phyloP scores from a whole-genome alignment of 768 basidiomycete species.

The Kwoniella newhampshirensis region DNA sequence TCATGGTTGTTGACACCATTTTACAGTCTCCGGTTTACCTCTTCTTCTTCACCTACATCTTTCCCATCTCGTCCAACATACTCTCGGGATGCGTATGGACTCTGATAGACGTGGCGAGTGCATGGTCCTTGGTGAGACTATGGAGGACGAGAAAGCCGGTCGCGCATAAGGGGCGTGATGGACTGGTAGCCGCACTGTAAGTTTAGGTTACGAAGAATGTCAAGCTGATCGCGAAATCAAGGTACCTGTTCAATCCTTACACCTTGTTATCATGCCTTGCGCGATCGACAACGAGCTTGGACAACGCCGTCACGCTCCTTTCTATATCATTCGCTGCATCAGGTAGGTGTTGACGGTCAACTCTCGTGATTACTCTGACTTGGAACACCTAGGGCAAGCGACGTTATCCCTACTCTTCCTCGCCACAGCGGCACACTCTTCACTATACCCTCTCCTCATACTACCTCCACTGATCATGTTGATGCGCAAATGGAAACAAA shows the following conservation, averaged over 20 bases:
- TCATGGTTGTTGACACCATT: neutral
- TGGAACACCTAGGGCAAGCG: constrained; percentile 58
- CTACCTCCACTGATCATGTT: constrained; percentile 68
- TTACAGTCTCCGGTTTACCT: constrained; percentile 79
- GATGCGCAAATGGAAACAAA: constrained; percentile 57
- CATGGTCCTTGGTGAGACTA: constrained; percentile 67
- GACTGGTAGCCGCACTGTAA: constrained; percentile 67
- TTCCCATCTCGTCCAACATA: constrained; percentile 60
- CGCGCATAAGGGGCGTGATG: constrained; percentile 58
- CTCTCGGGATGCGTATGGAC: constrained; percentile 68
- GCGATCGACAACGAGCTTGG: constrained; percentile 75
- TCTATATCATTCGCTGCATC: constrained; percentile 69
- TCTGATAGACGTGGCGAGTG: constrained; percentile 65
- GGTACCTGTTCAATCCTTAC: constrained; percentile 89
- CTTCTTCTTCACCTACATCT: constrained; percentile 68
- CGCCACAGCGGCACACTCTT: constrained; percentile 70
- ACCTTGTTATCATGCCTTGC: constrained; percentile 75
- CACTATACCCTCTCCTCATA: constrained; percentile 68
- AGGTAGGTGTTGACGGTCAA: constrained; percentile 57
- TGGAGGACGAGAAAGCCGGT: constrained; percentile 65
- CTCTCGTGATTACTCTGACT: neutral
- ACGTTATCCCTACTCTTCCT: constrained; percentile 66
- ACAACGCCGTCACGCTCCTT: constrained; percentile 70
- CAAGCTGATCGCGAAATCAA: constrained; percentile 49
- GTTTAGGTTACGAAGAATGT: constrained; percentile 40